Percentiles rank a stretch among this genome's conserved stretches.
Evolutionary conservation across 345 rosid genomes (phyloP).

Genomic region (Salix koriyanagi): DNA sequence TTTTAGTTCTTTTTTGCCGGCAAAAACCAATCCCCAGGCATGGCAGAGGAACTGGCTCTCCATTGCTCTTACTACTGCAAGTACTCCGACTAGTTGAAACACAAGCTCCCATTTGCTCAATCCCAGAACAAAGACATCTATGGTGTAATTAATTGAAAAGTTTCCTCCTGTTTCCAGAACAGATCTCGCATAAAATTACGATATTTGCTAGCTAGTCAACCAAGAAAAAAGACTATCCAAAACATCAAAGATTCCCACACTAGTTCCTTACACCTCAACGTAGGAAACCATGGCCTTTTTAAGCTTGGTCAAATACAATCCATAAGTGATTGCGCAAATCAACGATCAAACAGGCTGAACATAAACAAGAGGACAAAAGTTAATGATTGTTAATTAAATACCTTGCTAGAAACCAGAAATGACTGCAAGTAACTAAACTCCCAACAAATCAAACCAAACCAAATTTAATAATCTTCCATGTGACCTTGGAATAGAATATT

Average conservation of each 20-base stretch:
- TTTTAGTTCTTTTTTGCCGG: conserved; percentile 63
- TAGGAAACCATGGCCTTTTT: conserved; percentile 30
- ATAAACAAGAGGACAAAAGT: conserved; percentile 35
- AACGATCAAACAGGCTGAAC: conserved; percentile 48
- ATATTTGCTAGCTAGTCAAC: conserved; percentile 34
- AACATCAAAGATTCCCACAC: conserved; percentile 43
- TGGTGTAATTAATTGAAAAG: conserved; percentile 14
- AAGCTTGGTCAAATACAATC: conserved; percentile 55
- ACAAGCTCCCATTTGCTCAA: conserved; percentile 85
- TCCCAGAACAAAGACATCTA: conserved; percentile 26
- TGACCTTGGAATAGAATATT: conserved; percentile 59
- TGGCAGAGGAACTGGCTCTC: conserved; percentile 50
- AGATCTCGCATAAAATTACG: conserved; percentile 39
- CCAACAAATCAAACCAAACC: conserved; percentile 30
- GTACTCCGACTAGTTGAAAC: conserved; percentile 75
- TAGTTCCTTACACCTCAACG: conserved; percentile 26
- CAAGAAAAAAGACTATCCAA: conserved; percentile 11
- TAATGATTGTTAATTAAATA: conserved; percentile 41
- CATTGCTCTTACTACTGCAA: conserved; percentile 74
- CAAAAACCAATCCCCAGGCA: conserved; percentile 61
- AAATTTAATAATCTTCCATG: conserved; percentile 51
- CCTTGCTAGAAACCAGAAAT: conserved; percentile 26
- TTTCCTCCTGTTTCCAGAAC: conserved; percentile 29
- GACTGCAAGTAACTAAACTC: conserved; percentile 37
- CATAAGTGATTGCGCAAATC: conserved; percentile 21